Percentiles rank a stretch among this genome's conserved stretches.
Conservation (phyloP, 2,329 filamentous ascomycete species). For the Acarospora socialis region DNA sequence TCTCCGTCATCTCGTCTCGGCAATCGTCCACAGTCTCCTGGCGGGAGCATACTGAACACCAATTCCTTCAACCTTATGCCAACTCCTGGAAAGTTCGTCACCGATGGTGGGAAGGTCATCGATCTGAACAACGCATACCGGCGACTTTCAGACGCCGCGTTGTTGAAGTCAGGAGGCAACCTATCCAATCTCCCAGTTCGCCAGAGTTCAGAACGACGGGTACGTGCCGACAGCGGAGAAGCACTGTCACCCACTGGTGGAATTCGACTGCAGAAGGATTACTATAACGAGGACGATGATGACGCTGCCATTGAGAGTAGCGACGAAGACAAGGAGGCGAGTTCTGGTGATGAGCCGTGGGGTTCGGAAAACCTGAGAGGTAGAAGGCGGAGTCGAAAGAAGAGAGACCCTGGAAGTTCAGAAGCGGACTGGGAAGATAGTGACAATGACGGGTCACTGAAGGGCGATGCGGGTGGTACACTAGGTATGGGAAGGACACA, state of each 20-base stretch:
- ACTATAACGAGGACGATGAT: constrained; percentile 50
- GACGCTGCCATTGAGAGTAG: constrained; percentile 49
- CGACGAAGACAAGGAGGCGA: constrained; percentile 37
- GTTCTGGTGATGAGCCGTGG: constrained; percentile 53
- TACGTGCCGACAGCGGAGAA: constrained; percentile 23
- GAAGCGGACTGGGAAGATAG: constrained; percentile 22
- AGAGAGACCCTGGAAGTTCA: constrained; percentile 25
- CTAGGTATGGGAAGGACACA: constrained; percentile 23
- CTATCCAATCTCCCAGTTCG: constrained; percentile 46
- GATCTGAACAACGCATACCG: constrained; percentile 58
- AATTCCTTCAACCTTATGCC: constrained; percentile 32
- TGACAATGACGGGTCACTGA: constrained; percentile 12
- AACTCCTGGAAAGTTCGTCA: constrained; percentile 31
- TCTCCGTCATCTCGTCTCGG: constrained; percentile 22
- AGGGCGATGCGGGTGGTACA: constrained; percentile 14
- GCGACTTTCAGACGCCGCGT: constrained; percentile 55
- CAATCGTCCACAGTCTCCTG: constrained; percentile 9
- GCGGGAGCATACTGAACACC: constrained; percentile 29
- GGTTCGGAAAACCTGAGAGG: constrained; percentile 32
- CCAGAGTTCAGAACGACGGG: constrained; percentile 33
- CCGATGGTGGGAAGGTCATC: constrained; percentile 47
- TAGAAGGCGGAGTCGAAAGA: constrained; percentile 40
- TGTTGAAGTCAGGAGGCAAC: constrained; percentile 48
- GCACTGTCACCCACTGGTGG: constrained; percentile 33
- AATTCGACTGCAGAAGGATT: constrained; percentile 53